A percentile compares a stretch with the other conserved stretches of the same genome.
phyloP scores from a whole-genome alignment of 768 basidiomycete species.

The Cubamyces sp. region DNA sequence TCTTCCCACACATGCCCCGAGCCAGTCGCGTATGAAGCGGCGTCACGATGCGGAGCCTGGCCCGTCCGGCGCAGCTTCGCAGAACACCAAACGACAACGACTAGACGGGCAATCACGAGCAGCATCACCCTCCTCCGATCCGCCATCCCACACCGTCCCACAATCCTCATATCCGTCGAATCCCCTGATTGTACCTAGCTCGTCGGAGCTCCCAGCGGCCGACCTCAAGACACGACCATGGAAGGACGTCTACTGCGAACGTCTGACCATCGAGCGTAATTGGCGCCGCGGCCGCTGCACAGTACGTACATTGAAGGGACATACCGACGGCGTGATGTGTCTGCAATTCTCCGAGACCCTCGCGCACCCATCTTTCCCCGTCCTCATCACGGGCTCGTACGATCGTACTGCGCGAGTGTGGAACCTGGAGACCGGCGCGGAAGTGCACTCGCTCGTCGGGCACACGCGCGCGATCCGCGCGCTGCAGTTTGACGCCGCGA shows the following conservation, averaged over 20 bases:
- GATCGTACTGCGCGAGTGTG: slow-evolving; percentile 94
- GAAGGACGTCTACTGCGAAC: slow-evolving; percentile 98
- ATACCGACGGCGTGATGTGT: slow-evolving; percentile 97
- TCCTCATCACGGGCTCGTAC: slow-evolving; percentile 97
- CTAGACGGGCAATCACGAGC: slow-evolving; percentile 30
- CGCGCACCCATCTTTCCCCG: slow-evolving; percentile 81
- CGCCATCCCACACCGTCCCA: slow-evolving; percentile 11
- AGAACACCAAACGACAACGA: slow-evolving; percentile 39
- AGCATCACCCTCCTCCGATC: slow-evolving; percentile 37
- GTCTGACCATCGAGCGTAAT: slow-evolving; percentile 94
- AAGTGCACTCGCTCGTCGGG: slow-evolving; percentile 82
- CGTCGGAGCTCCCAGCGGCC: slow-evolving; percentile 12
- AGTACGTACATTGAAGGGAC: slow-evolving; percentile 85
- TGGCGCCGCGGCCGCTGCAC: slow-evolving; percentile 94
- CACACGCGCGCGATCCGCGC: slow-evolving; percentile 92
- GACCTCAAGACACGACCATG: slow-evolving; percentile 79
- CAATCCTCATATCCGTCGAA: slow-evolving; percentile 28
- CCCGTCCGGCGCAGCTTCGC: not conserved
- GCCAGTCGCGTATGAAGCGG: slow-evolving; percentile 42
- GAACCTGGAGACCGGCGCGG: slow-evolving; percentile 92
- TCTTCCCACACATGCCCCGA: slow-evolving; percentile 18
- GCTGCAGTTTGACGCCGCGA: slow-evolving; percentile 93
- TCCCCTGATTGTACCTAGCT: slow-evolving; percentile 32
- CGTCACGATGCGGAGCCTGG: slow-evolving; percentile 38
- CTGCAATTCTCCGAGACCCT: slow-evolving; percentile 91